Conservation (phyloP, 805 yeast genomes). For the Ogataea nitratoaversa region DNA sequence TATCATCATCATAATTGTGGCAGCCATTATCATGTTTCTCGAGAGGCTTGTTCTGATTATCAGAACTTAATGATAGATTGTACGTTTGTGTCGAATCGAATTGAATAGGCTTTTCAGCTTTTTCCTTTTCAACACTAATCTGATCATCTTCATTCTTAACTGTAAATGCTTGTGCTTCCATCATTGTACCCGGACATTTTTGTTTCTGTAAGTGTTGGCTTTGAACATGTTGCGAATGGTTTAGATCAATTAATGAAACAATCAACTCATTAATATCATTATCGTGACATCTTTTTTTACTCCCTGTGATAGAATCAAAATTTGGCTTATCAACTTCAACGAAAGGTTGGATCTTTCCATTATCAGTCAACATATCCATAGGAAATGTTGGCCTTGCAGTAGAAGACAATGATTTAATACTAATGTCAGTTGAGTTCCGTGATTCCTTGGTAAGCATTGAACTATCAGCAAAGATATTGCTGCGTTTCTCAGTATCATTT, state of each 20-base stretch:
- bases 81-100: conserved; percentile 4
- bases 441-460: neutral
- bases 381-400: conserved; percentile 6
- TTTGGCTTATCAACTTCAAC: neutral
- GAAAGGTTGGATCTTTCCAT: conserved; percentile 1
- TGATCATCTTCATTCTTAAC: neutral
- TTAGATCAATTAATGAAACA: conserved; percentile 31
- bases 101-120: conserved; percentile 11
- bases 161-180: neutral
- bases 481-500: neutral
- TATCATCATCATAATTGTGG: neutral
- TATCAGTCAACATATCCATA: conserved; percentile 10
- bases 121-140: neutral
- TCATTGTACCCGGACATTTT: neutral
- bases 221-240: conserved; percentile 24
- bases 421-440: neutral
- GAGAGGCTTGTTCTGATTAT: too few relatives aligned
- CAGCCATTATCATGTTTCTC: neutral
- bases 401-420: conserved; percentile 4
- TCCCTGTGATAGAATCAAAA: neutral
- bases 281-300: conserved; percentile 27
- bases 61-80: neutral
- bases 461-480: too few relatives aligned
- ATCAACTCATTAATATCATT: conserved; percentile 34
- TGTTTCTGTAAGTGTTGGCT: neutral